A percentile compares a stretch with the other conserved stretches of the same genome.
These are phyloP conservation scores for Pseudomonodictys pantanalensis DNA, from an alignment of 495 filamentous ascomycete genomes.

Conservation along the genomic window DNA sequence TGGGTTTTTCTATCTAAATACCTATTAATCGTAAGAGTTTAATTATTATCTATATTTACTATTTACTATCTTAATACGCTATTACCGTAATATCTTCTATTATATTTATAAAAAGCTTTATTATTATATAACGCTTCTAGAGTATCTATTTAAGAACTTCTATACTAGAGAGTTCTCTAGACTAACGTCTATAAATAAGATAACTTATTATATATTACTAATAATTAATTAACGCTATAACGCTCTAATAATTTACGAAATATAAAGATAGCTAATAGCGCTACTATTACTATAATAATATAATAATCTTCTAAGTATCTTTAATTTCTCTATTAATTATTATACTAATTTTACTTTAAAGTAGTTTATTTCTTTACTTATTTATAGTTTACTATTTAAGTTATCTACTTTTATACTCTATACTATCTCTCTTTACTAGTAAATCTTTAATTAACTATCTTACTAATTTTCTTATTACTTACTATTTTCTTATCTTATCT, in stretches of 20 bases:
- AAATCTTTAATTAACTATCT: not conserved
- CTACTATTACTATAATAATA: not conserved
- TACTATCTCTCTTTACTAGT: not conserved
- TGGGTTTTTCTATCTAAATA: not conserved
- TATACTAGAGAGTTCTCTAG: not conserved
- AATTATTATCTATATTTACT: not conserved
- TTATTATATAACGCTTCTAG: not conserved
- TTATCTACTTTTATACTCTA: not conserved
- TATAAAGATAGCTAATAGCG: not conserved
- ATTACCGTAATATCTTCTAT: not conserved
- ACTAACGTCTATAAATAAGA: not conserved
- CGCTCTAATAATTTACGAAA: not conserved
- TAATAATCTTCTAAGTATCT: not conserved
- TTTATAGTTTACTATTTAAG: not conserved
- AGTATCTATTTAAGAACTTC: not conserved
- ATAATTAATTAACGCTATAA: not conserved
- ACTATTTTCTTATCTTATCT: not conserved
- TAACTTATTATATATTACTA: not conserved
- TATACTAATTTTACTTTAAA: not conserved
- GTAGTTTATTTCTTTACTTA: not conserved
- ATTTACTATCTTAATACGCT: no score
- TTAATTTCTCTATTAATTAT: not conserved
- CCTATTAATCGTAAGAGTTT: not conserved
- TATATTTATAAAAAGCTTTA: not conserved
- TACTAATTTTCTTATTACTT: not conserved